A percentile compares a stretch with the other conserved stretches of the same genome.
Evolutionary conservation across 140 eudicot species (phyloP).

Genomic region (Senecio squalidus): DNA sequence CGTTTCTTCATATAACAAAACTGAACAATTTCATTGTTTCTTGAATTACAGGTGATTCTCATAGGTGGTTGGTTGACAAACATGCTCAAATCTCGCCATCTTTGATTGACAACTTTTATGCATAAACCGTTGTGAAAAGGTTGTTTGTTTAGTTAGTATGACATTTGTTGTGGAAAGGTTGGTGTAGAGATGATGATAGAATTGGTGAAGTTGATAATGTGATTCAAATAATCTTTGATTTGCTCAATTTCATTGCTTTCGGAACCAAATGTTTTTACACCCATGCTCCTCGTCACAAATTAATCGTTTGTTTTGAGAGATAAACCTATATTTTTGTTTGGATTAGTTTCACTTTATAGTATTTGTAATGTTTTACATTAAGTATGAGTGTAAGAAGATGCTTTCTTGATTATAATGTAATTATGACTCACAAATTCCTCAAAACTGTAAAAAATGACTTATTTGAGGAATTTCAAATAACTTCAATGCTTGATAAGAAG

Average conservation of each 20-base stretch:
- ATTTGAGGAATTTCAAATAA: too few relatives aligned
- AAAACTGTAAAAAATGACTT: too few relatives aligned
- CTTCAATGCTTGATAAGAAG: too few relatives aligned
- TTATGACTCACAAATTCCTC: neutral
- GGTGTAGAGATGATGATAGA: neutral
- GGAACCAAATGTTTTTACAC: conserved; percentile 3
- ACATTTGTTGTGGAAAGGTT: neutral
- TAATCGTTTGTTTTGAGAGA: conserved; percentile 4
- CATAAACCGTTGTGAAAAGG: conserved; percentile 5
- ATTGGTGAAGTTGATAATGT: conserved; percentile 3
- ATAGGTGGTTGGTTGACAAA: conserved; percentile 8
- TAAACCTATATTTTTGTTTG: conserved; percentile 1
- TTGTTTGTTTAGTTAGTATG: conserved; percentile 17
- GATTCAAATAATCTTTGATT: neutral
- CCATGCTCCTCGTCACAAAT: neutral
- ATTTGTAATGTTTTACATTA: conserved; percentile 5
- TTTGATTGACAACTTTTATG: neutral
- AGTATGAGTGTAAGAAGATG: neutral
- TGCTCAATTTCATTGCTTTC: conserved; percentile 8
- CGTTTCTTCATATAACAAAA: neutral
- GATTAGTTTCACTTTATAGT: neutral
- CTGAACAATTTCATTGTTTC: neutral
- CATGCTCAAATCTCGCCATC: neutral
- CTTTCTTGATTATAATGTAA: conserved; percentile 8
- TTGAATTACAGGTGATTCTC: conserved; percentile 7